Conservation (phyloP, 345 rosid species). For the Mangifera indica region DNA sequence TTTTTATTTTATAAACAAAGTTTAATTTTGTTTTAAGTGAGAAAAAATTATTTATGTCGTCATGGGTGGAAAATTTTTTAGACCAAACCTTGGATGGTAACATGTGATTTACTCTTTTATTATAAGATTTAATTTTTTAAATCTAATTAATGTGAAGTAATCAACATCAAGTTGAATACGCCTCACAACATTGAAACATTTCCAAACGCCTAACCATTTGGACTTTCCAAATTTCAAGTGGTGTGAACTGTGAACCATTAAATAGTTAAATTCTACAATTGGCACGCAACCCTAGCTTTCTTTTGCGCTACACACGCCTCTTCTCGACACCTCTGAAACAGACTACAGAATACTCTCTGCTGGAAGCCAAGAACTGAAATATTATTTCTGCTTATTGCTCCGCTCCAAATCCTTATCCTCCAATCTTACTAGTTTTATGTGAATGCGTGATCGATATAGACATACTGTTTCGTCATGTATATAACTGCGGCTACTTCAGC, state of each 20-base stretch:
- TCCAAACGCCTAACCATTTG: background rate
- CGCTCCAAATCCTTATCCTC: constrained; percentile 14
- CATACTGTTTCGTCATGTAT: constrained; percentile 57
- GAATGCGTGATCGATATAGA: constrained; percentile 22
- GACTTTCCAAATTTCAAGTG: no score
- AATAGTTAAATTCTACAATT: background rate
- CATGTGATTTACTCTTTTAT: no score
- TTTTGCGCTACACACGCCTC: constrained; percentile 32
- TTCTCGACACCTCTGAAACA: constrained; percentile 5
- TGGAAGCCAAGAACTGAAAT: constrained; percentile 9
- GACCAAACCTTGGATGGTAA: no score
- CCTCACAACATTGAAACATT: background rate
- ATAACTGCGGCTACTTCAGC: constrained; percentile 50
- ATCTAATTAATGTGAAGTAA: no score
- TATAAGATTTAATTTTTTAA: no score
- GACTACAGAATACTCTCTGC: background rate
- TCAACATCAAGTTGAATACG: background rate
- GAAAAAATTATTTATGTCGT: no score
- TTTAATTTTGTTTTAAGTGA: no score
- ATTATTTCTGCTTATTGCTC: background rate
- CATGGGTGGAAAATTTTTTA: no score
- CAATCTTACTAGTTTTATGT: background rate
- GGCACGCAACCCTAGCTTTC: constrained; percentile 36
- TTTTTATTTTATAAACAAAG: no score
- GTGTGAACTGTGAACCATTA: background rate